These are phyloP conservation scores for Malassezia caprae DNA, from an alignment of 1,284 basidiomycete genomes.

Conservation along the genomic window DNA sequence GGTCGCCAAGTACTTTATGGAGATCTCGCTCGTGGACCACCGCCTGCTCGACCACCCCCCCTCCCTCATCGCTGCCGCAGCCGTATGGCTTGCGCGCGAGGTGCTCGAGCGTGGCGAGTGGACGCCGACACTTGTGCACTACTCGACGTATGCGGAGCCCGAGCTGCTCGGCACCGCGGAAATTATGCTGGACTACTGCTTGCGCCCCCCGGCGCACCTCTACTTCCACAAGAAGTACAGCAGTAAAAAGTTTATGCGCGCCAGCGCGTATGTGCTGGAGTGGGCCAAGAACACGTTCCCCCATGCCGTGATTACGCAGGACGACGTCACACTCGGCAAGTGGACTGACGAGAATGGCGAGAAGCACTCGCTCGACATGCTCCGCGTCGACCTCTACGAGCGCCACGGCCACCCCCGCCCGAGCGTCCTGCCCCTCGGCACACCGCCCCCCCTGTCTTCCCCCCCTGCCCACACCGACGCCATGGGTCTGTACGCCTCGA, in stretches of 20 bases:
- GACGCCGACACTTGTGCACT: conserved; percentile 74
- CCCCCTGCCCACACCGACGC: background rate
- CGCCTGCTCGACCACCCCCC: conserved; percentile 69
- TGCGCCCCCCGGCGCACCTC: conserved; percentile 36
- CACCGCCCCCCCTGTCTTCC: background rate
- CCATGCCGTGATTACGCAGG: conserved; percentile 28
- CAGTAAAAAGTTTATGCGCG: conserved; percentile 47
- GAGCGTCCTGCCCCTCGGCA: conserved; percentile 19
- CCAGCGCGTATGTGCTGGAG: conserved; percentile 38
- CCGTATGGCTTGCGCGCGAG: conserved; percentile 80
- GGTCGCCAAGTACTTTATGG: conserved; percentile 68
- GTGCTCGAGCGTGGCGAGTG: conserved; percentile 73
- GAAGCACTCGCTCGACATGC: conserved; percentile 26
- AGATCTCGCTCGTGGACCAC: conserved; percentile 82
- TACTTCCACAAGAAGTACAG: conserved; percentile 47
- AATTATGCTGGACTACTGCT: conserved; percentile 75
- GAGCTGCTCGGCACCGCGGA: conserved; percentile 77
- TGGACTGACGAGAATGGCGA: conserved; percentile 19
- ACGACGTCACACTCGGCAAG: conserved; percentile 14
- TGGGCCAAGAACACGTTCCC: conserved; percentile 40
- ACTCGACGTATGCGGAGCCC: conserved; percentile 77
- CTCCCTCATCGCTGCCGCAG: conserved; percentile 74
- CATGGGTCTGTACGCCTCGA: background rate
- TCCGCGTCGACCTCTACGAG: conserved; percentile 32
- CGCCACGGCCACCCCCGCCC: conserved; percentile 27